Percentiles rank a stretch among this genome's conserved stretches.
These are phyloP conservation scores for Blastobotrys muscicola DNA, from an alignment of 805 yeast genomes.

Conservation along the genomic window DNA sequence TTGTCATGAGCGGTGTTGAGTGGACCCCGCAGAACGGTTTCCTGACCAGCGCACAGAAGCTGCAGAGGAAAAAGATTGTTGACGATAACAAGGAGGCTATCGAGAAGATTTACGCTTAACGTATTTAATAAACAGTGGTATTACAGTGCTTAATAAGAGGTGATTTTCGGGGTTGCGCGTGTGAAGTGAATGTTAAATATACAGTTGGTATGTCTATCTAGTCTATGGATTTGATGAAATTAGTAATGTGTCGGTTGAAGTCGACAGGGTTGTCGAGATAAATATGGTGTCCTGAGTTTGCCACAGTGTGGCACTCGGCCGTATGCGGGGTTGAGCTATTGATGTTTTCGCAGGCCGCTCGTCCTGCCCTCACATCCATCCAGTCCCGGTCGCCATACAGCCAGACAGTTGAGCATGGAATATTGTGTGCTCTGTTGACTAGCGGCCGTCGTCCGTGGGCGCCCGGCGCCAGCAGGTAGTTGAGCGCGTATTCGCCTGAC, in stretches of 20 bases:
- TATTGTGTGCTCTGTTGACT: constrained; percentile 37
- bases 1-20: constrained; percentile 74
- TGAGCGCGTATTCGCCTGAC: constrained; percentile 87
- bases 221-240: constrained; percentile 8
- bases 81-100: constrained; percentile 58
- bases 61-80: constrained; percentile 86
- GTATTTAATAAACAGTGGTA: constrained; percentile 1
- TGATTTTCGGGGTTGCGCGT: neutral
- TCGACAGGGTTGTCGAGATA: constrained; percentile 51
- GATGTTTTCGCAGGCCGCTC: constrained; percentile 26
- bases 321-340: neutral
- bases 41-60: constrained; percentile 91
- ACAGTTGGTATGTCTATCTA: neutral
- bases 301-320: constrained; percentile 23
- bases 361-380: constrained; percentile 44
- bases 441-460: constrained; percentile 80
- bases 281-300: constrained; percentile 63
- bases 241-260: constrained; percentile 34
- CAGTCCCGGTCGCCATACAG: constrained; percentile 74
- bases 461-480: constrained; percentile 80
- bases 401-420: constrained; percentile 65
- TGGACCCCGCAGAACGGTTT: constrained; percentile 97
- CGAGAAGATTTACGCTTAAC: constrained; percentile 45
- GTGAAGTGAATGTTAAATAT: neutral
- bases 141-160: neutral